These are phyloP conservation scores for Torulaspora microellipsoides DNA, from an alignment of 805 yeast genomes.

Conservation along the genomic window DNA sequence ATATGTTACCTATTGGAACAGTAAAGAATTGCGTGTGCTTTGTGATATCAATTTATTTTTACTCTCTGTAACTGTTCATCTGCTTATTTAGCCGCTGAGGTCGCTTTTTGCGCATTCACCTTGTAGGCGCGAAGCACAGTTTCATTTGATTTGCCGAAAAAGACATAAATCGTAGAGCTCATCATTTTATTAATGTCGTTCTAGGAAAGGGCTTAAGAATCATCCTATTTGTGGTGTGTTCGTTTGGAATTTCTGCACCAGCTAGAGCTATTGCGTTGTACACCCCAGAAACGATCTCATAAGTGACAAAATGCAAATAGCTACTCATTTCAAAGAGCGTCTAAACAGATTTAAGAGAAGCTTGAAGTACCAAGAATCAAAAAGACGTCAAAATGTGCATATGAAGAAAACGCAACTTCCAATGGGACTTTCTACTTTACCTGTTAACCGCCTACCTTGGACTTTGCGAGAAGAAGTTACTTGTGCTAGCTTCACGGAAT, in stretches of 20 bases:
- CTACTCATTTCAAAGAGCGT: neutral
- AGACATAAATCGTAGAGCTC: too few species aligned
- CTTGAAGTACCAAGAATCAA: constrained; percentile 7
- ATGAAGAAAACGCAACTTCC: constrained; percentile 8
- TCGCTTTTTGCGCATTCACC: too few species aligned
- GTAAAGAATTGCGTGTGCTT: too few species aligned
- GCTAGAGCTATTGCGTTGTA: neutral
- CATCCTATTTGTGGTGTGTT: neutral
- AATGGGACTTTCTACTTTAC: constrained; percentile 5
- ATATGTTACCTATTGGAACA: too few species aligned
- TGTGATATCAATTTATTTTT: too few species aligned
- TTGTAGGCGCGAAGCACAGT: too few species aligned
- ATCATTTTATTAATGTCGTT: neutral
- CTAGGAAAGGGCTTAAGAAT: neutral
- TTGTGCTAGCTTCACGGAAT: constrained; percentile 1
- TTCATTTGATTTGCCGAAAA: too few species aligned
- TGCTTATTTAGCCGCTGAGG: too few species aligned
- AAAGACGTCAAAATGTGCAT: constrained; percentile 6
- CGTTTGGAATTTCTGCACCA: neutral
- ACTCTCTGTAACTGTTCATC: too few species aligned
- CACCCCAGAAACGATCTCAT: neutral
- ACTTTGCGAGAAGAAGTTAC: constrained; percentile 6
- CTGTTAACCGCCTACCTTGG: constrained; percentile 6
- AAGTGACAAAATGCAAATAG: neutral
- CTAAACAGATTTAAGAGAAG: neutral